Evolutionary conservation across 805 yeast species (phyloP).

Genomic region (Helenozyma rhizophorensis): DNA sequence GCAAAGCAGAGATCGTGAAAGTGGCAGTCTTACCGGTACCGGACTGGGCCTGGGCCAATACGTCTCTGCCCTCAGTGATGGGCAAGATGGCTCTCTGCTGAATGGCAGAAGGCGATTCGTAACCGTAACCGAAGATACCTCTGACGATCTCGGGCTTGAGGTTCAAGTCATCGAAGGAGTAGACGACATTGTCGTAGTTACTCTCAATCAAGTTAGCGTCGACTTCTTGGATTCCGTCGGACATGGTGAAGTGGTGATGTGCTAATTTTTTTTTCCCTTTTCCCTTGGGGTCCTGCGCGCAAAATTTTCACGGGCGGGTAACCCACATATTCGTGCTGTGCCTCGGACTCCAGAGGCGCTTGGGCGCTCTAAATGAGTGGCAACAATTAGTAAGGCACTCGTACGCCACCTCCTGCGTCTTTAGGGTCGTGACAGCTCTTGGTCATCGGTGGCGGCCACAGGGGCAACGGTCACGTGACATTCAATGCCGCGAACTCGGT

Average conservation of each 20-base stretch:
- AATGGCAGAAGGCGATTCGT: slow-evolving; percentile 77
- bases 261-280: slow-evolving; percentile 7
- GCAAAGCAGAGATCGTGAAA: slow-evolving; percentile 69
- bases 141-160: slow-evolving; percentile 69
- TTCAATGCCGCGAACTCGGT: no score
- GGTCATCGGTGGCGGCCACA: no score
- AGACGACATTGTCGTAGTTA: slow-evolving; percentile 88
- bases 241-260: slow-evolving; percentile 29
- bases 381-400: no score
- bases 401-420: no score
- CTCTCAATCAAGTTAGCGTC: slow-evolving; percentile 83
- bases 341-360: no score
- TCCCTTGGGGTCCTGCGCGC: slow-evolving; percentile 4
- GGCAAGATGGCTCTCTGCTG: slow-evolving; percentile 79
- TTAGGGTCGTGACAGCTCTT: no score
- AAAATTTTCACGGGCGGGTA: slow-evolving; percentile 18
- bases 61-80: slow-evolving; percentile 69
- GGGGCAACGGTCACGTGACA: no score
- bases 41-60: slow-evolving; percentile 80
- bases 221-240: slow-evolving; percentile 74
- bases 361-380: no score
- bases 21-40: slow-evolving; percentile 94
- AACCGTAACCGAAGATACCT: slow-evolving; percentile 77
- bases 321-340: no score
- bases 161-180: slow-evolving; percentile 70